A percentile compares a stretch with the other conserved stretches of the same genome.
Conservation (phyloP, 768 basidiomycete species). For the Pholiota conissans region DNA sequence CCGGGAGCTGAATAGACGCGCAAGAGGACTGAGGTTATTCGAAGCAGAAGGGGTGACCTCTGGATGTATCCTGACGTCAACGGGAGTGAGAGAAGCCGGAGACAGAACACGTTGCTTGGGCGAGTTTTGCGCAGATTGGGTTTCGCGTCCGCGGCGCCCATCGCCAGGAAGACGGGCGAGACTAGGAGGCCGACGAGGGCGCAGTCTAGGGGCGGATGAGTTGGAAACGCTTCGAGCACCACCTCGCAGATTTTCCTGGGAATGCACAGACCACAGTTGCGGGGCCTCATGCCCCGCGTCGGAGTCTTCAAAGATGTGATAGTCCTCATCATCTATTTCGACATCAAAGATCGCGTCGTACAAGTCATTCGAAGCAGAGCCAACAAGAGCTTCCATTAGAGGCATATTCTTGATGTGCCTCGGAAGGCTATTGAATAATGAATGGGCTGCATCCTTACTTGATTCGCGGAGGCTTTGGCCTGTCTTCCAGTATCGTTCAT, state of each 20-base stretch:
- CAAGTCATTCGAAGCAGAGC: constrained; percentile 62
- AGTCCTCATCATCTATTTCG: constrained; percentile 44
- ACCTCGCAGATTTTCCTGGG: constrained; percentile 32
- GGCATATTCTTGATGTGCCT: constrained; percentile 74
- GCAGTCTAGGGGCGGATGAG: constrained; percentile 24
- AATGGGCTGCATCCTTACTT: constrained; percentile 51
- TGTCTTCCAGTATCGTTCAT: constrained; percentile 70
- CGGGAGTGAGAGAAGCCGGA: constrained; percentile 16
- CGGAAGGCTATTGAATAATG: constrained; percentile 64
- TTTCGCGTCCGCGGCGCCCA: not conserved
- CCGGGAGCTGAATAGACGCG: constrained; percentile 40
- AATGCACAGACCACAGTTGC: constrained; percentile 38
- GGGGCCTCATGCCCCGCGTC: constrained; percentile 45
- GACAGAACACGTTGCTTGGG: constrained; percentile 20
- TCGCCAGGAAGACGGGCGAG: constrained; percentile 8
- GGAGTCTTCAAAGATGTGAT: constrained; percentile 50
- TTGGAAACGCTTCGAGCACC: constrained; percentile 9
- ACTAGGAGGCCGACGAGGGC: constrained; percentile 25
- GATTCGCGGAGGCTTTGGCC: constrained; percentile 52
- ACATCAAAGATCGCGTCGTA: constrained; percentile 82
- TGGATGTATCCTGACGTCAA: constrained; percentile 15
- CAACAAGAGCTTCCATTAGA: constrained; percentile 74
- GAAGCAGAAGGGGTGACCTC: constrained; percentile 18
- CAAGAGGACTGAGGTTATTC: constrained; percentile 46
- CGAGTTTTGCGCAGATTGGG: constrained; percentile 16